These are phyloP conservation scores for Syzygium jambos DNA, from an alignment of 345 rosid genomes.

Conservation along the genomic window DNA sequence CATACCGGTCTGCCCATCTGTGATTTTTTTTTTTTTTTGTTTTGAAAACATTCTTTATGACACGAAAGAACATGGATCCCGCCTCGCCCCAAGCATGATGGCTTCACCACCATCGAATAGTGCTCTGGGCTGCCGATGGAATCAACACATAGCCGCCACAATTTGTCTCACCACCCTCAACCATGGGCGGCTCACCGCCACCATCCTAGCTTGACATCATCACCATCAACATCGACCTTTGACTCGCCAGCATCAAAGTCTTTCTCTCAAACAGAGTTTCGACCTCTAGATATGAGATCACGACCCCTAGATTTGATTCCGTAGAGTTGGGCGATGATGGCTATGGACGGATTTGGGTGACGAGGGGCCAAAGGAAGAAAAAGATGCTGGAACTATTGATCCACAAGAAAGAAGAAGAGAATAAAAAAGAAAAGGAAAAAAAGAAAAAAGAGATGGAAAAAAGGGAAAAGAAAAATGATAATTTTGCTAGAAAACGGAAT, in stretches of 20 bases:
- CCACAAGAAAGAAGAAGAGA: neutral
- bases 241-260: neutral
- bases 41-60: neutral
- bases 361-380: neutral
- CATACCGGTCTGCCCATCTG: neutral
- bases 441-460: no score
- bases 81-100: neutral
- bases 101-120: neutral
- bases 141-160: neutral
- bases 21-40: neutral
- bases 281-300: neutral
- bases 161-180: neutral
- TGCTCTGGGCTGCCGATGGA: neutral
- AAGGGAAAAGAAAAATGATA: rapidly evolving
- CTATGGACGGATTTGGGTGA: neutral
- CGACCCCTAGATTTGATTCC: neutral
- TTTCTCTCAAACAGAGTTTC: neutral
- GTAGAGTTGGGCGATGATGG: rapidly evolving
- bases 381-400: neutral
- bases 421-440: neutral
- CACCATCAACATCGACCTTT: no score
- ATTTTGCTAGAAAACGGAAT: neutral
- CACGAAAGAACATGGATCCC: neutral
- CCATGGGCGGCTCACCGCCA: neutral
- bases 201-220: neutral